Evolutionary conservation across 2,329 filamentous ascomycete species (phyloP), one percentile per base, ranked within the genome.

Genomic region (Fusarium circinatum): DNA sequence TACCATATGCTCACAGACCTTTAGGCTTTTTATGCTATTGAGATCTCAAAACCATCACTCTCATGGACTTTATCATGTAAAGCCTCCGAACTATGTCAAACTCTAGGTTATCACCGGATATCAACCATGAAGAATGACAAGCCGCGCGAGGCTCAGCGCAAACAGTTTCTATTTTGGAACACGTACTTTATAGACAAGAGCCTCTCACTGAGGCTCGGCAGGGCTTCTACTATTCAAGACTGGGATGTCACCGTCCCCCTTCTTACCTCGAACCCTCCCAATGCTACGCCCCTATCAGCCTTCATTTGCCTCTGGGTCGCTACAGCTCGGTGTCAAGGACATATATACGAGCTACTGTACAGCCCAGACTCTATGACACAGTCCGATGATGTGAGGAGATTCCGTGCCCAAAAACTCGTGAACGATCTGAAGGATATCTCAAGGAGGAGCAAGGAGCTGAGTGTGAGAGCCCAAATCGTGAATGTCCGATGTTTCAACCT

Each of bases 271-370:
- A 65, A 66, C 8, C 73, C 75, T 17, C 79, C 85, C 17, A 75
- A 78, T 11, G 75, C 76, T 20, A 75, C 71, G 2, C 71, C 78
- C 4, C 47, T 80, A 17, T 67, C 75, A 10, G 79, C 80, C 28
- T 82, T 83, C 14, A 86, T 87, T 65, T 78, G 80, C 17, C 74
- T 86, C 3, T 90, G 88, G 86, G 83, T 88, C 36, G 78, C 82
- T 51, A 83, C 88, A 18, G 86, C 87, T n/a, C 83, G 83, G n/a
- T 85, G 89, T 14, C 87, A 90, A 60, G 87, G 88, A 6, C 84
- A 86, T 9, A 86, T 90, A 32, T 90, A 90, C 66, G 85, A 89
- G 75, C 81, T 85, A 8, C 78, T 90, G 5, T 90, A 90, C 73
- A 83, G 82, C 34, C 83, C 83, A 4, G 83, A 82, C 9, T 82